phyloP scores from a whole-genome alignment of 257 asterid species.

The Solanum medicagineum region DNA sequence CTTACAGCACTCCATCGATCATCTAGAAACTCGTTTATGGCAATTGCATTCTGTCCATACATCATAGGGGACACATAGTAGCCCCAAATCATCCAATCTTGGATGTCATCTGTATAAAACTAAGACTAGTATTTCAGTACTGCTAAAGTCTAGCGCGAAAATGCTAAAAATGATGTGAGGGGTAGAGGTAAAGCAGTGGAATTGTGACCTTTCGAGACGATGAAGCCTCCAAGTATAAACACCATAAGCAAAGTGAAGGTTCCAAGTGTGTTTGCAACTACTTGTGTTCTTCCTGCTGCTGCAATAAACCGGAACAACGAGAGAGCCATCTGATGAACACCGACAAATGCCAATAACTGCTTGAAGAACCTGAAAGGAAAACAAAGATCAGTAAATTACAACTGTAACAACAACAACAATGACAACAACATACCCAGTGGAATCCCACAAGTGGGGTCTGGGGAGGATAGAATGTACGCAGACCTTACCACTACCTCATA shows the following conservation, averaged over 20 bases:
- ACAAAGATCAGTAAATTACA: neutral
- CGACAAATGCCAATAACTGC: constrained; percentile 58
- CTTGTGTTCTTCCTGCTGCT: constrained; percentile 63
- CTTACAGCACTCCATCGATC: constrained; percentile 81
- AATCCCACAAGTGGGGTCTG: no score
- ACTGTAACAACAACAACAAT: no score
- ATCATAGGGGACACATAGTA: constrained; percentile 85
- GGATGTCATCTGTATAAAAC: constrained; percentile 42
- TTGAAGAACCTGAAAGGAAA: constrained; percentile 48
- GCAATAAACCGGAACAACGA: constrained; percentile 72
- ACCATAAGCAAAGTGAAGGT: constrained; percentile 55
- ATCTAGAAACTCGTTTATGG: constrained; percentile 69
- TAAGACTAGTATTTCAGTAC: neutral
- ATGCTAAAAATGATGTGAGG: neutral
- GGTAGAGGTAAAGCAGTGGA: neutral
- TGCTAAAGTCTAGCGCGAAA: neutral
- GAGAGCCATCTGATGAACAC: constrained; percentile 75
- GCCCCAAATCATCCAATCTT: constrained; percentile 88
- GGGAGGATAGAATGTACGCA: no score
- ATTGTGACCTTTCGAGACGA: constrained; percentile 50
- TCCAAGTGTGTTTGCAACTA: constrained; percentile 64
- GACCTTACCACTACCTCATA: no score
- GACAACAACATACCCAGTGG: no score
- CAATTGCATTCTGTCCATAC: constrained; percentile 88
- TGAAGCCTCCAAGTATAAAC: constrained; percentile 69